Evolutionary conservation across 139 green algal species (phyloP), one percentile per base, ranked within the genome.

Genomic region (Closterium sp.): DNA sequence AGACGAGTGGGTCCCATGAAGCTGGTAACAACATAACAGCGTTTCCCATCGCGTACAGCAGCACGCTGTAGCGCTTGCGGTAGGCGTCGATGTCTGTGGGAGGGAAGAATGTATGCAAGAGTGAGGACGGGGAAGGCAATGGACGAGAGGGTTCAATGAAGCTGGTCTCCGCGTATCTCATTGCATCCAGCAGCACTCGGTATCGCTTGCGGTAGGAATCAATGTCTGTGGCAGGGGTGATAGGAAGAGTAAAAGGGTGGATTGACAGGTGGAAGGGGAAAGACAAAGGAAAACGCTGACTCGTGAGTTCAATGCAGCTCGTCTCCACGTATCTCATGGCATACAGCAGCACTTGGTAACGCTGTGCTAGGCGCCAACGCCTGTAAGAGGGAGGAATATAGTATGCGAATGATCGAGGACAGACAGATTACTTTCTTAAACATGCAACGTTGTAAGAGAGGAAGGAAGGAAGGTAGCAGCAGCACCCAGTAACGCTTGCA

Each of bases 291-390:
- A 3, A 7, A 3, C 3, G 32, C 32, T 3, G 32, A 38, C 4
- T 0, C 0, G 38, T 45, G 38, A 6, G 38, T 9, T 92, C 92
- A 42, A 94, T 95, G 89, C 85, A 90, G 73, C 86, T 93, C 31
- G 93, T 95, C 87, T 95, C 94, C 30, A 95, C 93, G 30, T 86
- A 70, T 19, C 93, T 93, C 86, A 95, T 86, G 10, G 87, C 94
- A 19, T 94, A 38, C 34, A 95, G 89, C 27, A 95, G 42, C 85
- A 70, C 70, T 7, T 90, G 91, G 30, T 95, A 92, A 24, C 27
- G 28, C 62, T 30, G 13, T 90, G 85, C 45, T 94, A 92, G n/a
- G 28, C 38, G 4, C 92, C 91, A 9, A 94, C 2, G n/a, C 31
- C 91, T 94, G 91, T n/a, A 89, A 92, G 32, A 9, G 73, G 24